Evolutionary conservation across 176 grass and related monocot genomes (phyloP), one percentile per base, ranked within the genome.

Genomic region (Hordeum marinum): DNA sequence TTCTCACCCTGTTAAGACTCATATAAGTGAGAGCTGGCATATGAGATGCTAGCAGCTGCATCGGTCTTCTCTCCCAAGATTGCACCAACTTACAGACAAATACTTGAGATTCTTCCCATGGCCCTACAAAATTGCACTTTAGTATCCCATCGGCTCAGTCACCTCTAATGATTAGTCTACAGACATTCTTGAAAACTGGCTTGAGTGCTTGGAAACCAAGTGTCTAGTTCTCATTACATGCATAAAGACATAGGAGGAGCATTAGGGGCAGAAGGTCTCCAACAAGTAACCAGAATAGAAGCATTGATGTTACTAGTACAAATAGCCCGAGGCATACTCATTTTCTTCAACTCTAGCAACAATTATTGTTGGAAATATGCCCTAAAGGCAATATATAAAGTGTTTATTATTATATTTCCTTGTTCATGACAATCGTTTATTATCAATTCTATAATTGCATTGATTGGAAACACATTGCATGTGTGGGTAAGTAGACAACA

Each of bases 261-360:
- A 88, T 39, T 21, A 46, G 29, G 20, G 12, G 52, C 63, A 88
- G 58, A 79, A 26, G 17, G 61, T 21, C 17, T 24, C 5, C 12
- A 72, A 88, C 13, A 88, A 2, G 65, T 12, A 59, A 59, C 18
- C 69, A 80, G 37, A 88, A 15, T 29, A 4, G 1, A 54, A n/a
- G 63, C 35, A 14, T 32, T 84, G 8, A 85, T 37, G 3, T 41
- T 85, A 18, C 14, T 5, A 32, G 64, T 64, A 63, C 85, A 55
- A 7, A 91, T 6, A 13, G 41, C 87, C 72, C 31, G 58, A 1
- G 84, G 61, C 13, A 77, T n/a, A 8, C 23, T 77, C 75, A 91
- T 46, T 29, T 81, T 81, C 14, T 42, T 67, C 4, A 81, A 52
- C 11, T 65, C 39, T 57, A 52, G 63, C 0, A 57, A 80, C n/a